These are phyloP conservation scores for Talaromyces sp. DNA, from an alignment of 2,329 filamentous ascomycete genomes.

Conservation along the genomic window DNA sequence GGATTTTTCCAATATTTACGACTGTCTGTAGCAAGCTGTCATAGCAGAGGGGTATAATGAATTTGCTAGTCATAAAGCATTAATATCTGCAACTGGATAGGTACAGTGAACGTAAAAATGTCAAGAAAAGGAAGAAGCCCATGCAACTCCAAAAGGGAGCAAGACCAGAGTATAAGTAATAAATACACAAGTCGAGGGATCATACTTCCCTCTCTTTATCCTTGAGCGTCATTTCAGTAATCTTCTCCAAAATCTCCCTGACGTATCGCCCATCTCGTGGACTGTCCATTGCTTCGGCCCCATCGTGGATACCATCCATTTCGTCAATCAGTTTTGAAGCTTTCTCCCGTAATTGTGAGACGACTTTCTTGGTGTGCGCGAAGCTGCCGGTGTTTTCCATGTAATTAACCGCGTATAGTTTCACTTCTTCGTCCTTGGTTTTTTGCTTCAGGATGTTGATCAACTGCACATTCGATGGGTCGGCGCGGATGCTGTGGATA, in stretches of 20 bases:
- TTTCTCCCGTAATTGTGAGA: constrained; percentile 62
- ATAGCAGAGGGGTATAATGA: constrained; percentile 15
- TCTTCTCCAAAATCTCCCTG: constrained; percentile 67
- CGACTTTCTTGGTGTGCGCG: constrained; percentile 72
- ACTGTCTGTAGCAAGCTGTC: neutral
- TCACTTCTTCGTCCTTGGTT: constrained; percentile 80
- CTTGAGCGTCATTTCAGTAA: constrained; percentile 48
- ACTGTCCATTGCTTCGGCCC: neutral
- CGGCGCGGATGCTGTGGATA: constrained; percentile 80
- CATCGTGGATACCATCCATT: constrained; percentile 54
- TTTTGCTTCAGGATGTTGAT: constrained; percentile 92
- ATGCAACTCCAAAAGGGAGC: neutral
- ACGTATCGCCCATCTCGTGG: constrained; percentile 54
- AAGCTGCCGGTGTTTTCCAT: constrained; percentile 92
- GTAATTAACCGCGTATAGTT: constrained; percentile 83
- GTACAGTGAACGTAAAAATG: neutral
- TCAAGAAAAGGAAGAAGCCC: neutral
- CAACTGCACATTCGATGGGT: constrained; percentile 63
- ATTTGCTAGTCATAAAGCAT: constrained; percentile 2
- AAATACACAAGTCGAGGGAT: neutral
- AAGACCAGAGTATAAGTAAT: neutral
- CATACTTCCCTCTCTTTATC: constrained; percentile 22
- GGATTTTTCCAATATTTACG: neutral
- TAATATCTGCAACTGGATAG: neutral
- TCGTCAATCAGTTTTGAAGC: constrained; percentile 63